These are phyloP conservation scores for Plasmodium chabaudi DNA, from an alignment of 169 alveolate species.

Conservation along the genomic window DNA sequence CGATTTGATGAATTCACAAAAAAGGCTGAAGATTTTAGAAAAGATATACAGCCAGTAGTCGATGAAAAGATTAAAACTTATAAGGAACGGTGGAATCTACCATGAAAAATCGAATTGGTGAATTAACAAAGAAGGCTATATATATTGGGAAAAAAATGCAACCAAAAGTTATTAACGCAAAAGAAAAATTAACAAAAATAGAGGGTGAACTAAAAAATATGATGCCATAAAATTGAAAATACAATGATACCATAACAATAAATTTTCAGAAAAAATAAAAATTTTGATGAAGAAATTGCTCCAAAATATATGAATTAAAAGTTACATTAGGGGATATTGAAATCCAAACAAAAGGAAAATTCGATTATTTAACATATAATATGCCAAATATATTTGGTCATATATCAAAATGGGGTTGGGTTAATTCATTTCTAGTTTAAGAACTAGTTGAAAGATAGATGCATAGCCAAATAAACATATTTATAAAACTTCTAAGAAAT, in stretches of 20 bases:
- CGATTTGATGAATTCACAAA: slow-evolving; percentile 18
- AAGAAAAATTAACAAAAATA: slow-evolving; percentile 5
- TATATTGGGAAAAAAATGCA: not conserved
- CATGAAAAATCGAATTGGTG: slow-evolving; percentile 16
- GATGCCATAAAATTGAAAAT: slow-evolving; percentile 9
- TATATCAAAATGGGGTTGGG: too few species aligned
- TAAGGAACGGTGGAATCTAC: slow-evolving; percentile 8
- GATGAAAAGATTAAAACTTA: slow-evolving; percentile 26
- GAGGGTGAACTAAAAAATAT: too few species aligned
- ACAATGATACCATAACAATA: slow-evolving; percentile 1
- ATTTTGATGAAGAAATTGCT: slow-evolving; percentile 14
- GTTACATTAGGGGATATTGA: slow-evolving; percentile 9
- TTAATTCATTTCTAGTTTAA: too few species aligned
- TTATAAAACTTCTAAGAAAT: too few species aligned
- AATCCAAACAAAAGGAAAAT: slow-evolving; percentile 16
- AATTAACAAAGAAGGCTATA: slow-evolving; percentile 9
- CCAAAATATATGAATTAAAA: slow-evolving; percentile 12
- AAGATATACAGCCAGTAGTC: slow-evolving; percentile 3
- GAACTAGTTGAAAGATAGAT: too few species aligned
- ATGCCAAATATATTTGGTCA: too few species aligned
- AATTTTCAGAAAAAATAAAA: not conserved
- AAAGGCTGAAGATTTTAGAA: not conserved
- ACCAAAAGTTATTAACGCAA: slow-evolving; percentile 16
- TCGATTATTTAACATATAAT: slow-evolving; percentile 31
- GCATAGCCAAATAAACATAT: too few species aligned